These are phyloP conservation scores for Penicillium decumbens DNA, from an alignment of 2,329 filamentous ascomycete genomes.

Conservation along the genomic window DNA sequence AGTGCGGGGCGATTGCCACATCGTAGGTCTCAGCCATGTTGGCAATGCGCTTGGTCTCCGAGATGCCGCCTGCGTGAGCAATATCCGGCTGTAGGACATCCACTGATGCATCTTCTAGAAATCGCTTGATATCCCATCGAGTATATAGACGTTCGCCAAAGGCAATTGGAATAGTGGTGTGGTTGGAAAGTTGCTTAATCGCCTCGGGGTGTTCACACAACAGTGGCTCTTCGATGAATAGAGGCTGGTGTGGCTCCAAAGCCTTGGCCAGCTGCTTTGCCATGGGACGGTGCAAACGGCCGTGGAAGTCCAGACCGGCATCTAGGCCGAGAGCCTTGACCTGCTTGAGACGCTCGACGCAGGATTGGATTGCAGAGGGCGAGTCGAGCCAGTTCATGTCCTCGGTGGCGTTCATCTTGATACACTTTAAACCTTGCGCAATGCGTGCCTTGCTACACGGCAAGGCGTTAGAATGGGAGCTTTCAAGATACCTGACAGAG, in stretches of 20 bases:
- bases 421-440: conserved; percentile 38
- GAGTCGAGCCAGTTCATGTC: conserved; percentile 74
- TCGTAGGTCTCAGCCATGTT: conserved; percentile 69
- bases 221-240: conserved; percentile 72
- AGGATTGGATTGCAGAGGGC: conserved; percentile 58
- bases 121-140: conserved; percentile 69
- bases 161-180: conserved; percentile 69
- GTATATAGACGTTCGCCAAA: conserved; percentile 68
- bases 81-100: conserved; percentile 72
- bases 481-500: background rate
- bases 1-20: conserved; percentile 68
- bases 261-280: conserved; percentile 67
- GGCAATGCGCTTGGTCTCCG: conserved; percentile 64
- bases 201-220: conserved; percentile 65
- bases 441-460: conserved; percentile 41
- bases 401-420: conserved; percentile 79
- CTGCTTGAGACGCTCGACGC: conserved; percentile 62
- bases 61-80: conserved; percentile 66
- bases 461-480: background rate
- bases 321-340: conserved; percentile 69
- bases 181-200: conserved; percentile 57
- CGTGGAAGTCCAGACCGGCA: conserved; percentile 74
- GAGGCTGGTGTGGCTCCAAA: conserved; percentile 62
- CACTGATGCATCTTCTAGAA: conserved; percentile 63
- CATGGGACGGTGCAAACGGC: conserved; percentile 71